These are phyloP conservation scores for Xerocomellus amylosporus DNA, from an alignment of 768 basidiomycete genomes.

Conservation along the genomic window DNA sequence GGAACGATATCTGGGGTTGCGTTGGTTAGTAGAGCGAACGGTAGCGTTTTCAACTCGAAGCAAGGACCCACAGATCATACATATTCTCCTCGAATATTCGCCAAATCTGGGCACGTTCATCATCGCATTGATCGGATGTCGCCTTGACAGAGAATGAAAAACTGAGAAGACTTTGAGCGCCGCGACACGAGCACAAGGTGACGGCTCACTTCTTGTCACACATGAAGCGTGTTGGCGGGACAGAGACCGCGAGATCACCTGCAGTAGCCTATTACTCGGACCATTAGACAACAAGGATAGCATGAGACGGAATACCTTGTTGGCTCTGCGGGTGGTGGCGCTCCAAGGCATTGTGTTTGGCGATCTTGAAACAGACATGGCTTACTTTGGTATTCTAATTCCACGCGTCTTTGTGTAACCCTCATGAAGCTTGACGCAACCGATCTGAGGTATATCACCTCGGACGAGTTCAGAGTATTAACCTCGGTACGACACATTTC, in stretches of 20 bases:
- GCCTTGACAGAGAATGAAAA: slow-evolving; percentile 23
- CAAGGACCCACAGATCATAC: slow-evolving; percentile 37
- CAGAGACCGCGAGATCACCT: slow-evolving; percentile 17
- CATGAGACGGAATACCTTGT: slow-evolving; percentile 29
- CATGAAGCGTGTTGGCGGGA: slow-evolving; percentile 9
- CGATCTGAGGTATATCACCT: slow-evolving; percentile 87
- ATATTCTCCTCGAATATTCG: slow-evolving; percentile 54
- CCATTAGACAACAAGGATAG: neutral
- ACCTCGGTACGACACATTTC: slow-evolving; percentile 61
- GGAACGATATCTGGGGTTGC: slow-evolving; percentile 44
- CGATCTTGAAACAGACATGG: neutral
- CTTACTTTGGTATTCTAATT: slow-evolving; percentile 3
- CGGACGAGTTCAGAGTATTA: slow-evolving; percentile 94
- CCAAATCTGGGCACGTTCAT: slow-evolving; percentile 50
- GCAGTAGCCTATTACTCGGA: slow-evolving; percentile 21
- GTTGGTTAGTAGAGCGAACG: neutral
- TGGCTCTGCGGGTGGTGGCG: slow-evolving; percentile 30
- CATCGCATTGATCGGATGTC: slow-evolving; percentile 34
- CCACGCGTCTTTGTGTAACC: neutral
- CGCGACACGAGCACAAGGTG: neutral
- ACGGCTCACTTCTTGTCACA: slow-evolving; percentile 17
- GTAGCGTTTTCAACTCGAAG: neutral
- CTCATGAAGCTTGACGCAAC: slow-evolving; percentile 91
- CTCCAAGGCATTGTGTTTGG: slow-evolving; percentile 15
- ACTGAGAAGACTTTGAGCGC: slow-evolving; percentile 8